phyloP scores from a whole-genome alignment of 2,329 filamentous ascomycete species.

The Truncatella angustata region DNA sequence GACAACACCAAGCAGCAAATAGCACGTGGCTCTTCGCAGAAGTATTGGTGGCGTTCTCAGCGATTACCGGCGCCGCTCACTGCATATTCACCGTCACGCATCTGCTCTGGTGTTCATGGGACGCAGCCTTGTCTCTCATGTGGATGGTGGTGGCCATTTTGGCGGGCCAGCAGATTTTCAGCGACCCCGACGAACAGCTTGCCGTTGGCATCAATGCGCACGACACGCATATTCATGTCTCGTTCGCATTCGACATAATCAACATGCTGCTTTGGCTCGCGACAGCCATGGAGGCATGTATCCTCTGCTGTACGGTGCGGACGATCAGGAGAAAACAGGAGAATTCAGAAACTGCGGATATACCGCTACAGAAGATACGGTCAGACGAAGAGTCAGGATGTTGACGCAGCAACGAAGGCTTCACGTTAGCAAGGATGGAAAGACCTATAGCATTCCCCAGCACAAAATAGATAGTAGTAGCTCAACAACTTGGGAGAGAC shows the following conservation, averaged over 20 bases:
- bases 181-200: background rate
- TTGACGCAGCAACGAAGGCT: too few relatives aligned
- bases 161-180: background rate
- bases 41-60: background rate
- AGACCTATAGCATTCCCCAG: too few relatives aligned
- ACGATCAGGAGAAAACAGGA: background rate
- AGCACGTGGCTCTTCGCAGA: background rate
- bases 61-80: background rate
- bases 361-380: too few relatives aligned
- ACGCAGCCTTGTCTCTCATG: background rate
- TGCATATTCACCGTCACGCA: background rate
- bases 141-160: background rate
- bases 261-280: background rate
- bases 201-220: background rate
- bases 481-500: too few relatives aligned
- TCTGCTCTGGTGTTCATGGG: background rate
- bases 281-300: background rate
- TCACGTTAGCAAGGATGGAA: too few relatives aligned
- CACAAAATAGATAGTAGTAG: too few relatives aligned
- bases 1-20: background rate
- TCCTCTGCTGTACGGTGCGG: background rate
- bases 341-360: too few relatives aligned
- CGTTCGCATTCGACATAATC: background rate
- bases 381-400: too few relatives aligned
- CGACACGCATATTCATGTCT: background rate